Percentiles rank a stretch among this genome's conserved stretches.
These are phyloP conservation scores for Chondrostereum purpureum DNA, from an alignment of 1,284 basidiomycete species.

Conservation along the genomic window DNA sequence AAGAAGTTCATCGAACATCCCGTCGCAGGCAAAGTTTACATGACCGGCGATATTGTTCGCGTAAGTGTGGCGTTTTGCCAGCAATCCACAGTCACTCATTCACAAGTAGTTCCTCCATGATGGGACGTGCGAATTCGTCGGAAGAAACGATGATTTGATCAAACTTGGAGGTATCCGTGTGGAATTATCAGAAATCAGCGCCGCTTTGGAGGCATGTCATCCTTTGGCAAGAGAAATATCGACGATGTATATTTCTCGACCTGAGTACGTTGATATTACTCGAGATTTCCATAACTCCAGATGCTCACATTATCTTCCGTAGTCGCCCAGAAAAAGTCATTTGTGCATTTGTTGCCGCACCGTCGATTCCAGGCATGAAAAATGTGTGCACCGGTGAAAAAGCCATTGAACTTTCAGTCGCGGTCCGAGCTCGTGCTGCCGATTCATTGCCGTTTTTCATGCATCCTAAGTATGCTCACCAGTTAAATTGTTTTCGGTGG, in stretches of 20 bases:
- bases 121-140: conserved; percentile 27
- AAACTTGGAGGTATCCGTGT: conserved; percentile 31
- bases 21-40: conserved; percentile 7
- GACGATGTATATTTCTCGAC: conserved; percentile 10
- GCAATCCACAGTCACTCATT: not conserved
- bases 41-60: conserved; percentile 11
- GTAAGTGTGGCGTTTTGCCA: conserved; percentile 2
- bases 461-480: conserved; percentile 7
- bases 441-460: conserved; percentile 7
- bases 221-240: conserved; percentile 18
- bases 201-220: conserved; percentile 20
- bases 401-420: conserved; percentile 4
- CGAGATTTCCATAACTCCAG: conserved; percentile 10
- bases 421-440: conserved; percentile 5
- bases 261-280: conserved; percentile 5
- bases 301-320: conserved; percentile 21
- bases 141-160: conserved; percentile 29
- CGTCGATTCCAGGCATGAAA: conserved; percentile 3
- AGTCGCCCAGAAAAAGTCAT: conserved; percentile 15
- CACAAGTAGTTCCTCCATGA: conserved; percentile 17
- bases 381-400: conserved; percentile 6
- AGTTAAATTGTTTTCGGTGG: not conserved
- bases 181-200: conserved; percentile 29
- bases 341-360: conserved; percentile 25
- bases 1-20: conserved; percentile 11